phyloP scores from a whole-genome alignment of 176 grass and related monocot species.

The Hsuehochloa calcarea region DNA sequence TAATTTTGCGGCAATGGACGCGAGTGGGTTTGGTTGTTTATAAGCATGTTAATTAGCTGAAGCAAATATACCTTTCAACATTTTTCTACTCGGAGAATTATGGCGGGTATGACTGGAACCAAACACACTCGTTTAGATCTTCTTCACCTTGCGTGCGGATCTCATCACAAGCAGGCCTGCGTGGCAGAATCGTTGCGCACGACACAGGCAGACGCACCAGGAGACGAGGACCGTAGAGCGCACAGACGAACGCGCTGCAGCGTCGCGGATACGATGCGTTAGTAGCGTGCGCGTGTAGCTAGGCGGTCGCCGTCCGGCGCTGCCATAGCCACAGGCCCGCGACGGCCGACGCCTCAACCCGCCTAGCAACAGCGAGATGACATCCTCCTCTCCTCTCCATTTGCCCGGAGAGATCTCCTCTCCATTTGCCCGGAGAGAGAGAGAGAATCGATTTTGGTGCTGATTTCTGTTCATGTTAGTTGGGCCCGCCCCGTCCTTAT shows the following conservation, averaged over 20 bases:
- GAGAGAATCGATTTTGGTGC: neutral
- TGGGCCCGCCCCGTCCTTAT: slow-evolving; percentile 21
- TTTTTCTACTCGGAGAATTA: neutral
- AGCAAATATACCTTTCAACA: neutral
- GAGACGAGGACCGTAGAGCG: neutral
- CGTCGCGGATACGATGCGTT: neutral
- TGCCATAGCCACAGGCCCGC: neutral
- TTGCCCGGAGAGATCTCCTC: neutral
- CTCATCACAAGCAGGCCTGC: no score
- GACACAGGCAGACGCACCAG: neutral
- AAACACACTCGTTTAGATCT: no score
- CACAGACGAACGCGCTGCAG: neutral
- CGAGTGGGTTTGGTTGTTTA: neutral
- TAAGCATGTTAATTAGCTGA: neutral
- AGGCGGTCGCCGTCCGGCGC: slow-evolving; percentile 9
- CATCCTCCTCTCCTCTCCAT: slow-evolving; percentile 10
- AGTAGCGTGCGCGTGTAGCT: neutral
- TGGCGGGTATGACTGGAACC: no score
- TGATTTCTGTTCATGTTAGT: neutral
- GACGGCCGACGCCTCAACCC: slow-evolving; percentile 32
- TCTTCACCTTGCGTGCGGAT: no score
- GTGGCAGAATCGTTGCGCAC: no score
- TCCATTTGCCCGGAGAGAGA: no score
- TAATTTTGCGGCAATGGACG: neutral
- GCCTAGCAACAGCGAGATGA: slow-evolving; percentile 30